A percentile compares a stretch with the other conserved stretches of the same genome.
phyloP scores from a whole-genome alignment of 257 asterid genomes.

The Lycium barbarum region DNA sequence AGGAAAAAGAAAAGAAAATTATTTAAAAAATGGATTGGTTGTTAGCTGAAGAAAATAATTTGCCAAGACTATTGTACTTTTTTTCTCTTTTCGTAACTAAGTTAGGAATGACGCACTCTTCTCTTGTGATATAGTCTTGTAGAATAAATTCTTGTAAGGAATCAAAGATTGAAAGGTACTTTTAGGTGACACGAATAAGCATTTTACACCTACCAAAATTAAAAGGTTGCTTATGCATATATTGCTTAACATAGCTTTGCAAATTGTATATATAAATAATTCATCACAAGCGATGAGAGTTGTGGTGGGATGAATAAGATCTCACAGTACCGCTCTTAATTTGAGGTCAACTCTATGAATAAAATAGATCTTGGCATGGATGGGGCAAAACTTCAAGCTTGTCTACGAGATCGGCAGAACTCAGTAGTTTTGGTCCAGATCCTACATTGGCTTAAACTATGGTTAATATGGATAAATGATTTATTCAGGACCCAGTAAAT shows the following conservation, averaged over 20 bases:
- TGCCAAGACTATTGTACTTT: not conserved
- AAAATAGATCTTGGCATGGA: no score
- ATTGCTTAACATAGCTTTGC: not conserved
- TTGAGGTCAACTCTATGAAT: no score
- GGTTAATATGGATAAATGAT: no score
- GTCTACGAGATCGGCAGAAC: no score
- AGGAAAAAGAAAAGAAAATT: not conserved
- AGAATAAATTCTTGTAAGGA: not conserved
- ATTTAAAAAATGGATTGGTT: not conserved
- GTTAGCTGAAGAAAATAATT: not conserved
- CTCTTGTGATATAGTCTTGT: slow-evolving; percentile 18
- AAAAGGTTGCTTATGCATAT: not conserved
- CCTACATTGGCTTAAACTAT: no score
- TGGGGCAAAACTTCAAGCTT: no score
- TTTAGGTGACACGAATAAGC: not conserved
- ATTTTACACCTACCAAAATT: not conserved
- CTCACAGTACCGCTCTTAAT: no score
- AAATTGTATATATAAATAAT: not conserved
- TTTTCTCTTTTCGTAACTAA: not conserved
- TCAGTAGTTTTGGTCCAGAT: no score
- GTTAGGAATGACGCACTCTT: not conserved
- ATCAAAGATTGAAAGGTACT: not conserved
- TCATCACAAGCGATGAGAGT: not conserved
- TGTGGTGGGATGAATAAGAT: not conserved
- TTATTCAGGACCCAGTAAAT: no score